phyloP scores from a whole-genome alignment of 2,329 filamentous ascomycete species.

The Neoarthrinium moseri region DNA sequence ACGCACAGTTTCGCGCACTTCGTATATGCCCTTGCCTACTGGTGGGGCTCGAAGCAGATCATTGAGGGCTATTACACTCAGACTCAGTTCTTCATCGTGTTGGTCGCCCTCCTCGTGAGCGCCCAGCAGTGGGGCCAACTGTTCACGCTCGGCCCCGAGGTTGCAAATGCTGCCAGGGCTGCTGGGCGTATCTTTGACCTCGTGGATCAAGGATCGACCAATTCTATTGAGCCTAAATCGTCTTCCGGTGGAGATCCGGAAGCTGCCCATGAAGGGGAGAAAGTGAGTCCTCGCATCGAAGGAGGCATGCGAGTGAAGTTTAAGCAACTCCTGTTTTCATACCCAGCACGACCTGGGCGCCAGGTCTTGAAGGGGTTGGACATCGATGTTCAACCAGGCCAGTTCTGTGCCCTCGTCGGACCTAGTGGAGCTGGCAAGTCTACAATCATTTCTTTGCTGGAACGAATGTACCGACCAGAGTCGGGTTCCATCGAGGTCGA shows the following conservation, averaged over 20 bases:
- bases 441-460: slow-evolving; percentile 44
- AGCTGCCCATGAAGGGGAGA: slow-evolving; percentile 22
- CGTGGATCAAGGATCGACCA: slow-evolving; percentile 41
- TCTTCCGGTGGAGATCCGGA: slow-evolving; percentile 21
- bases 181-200: slow-evolving; percentile 56
- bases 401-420: slow-evolving; percentile 42
- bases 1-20: slow-evolving; percentile 62
- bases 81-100: slow-evolving; percentile 73
- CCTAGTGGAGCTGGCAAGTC: slow-evolving; percentile 47
- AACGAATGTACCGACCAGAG: slow-evolving; percentile 53
- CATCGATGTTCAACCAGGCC: slow-evolving; percentile 34
- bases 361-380: slow-evolving; percentile 42
- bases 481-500: slow-evolving; percentile 52
- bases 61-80: slow-evolving; percentile 61
- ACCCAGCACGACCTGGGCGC: slow-evolving; percentile 56
- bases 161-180: slow-evolving; percentile 65
- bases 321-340: slow-evolving; percentile 56
- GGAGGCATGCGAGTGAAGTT: slow-evolving; percentile 45
- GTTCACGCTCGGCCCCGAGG: slow-evolving; percentile 72
- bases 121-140: slow-evolving; percentile 73
- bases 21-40: slow-evolving; percentile 74
- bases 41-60: slow-evolving; percentile 75
- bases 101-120: slow-evolving; percentile 69
- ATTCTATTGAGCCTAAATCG: slow-evolving; percentile 14
- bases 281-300: slow-evolving; percentile 12